Base-by-base conservation (phyloP, 176 grass and related monocot species). In the Carex myosuroides region DNA sequence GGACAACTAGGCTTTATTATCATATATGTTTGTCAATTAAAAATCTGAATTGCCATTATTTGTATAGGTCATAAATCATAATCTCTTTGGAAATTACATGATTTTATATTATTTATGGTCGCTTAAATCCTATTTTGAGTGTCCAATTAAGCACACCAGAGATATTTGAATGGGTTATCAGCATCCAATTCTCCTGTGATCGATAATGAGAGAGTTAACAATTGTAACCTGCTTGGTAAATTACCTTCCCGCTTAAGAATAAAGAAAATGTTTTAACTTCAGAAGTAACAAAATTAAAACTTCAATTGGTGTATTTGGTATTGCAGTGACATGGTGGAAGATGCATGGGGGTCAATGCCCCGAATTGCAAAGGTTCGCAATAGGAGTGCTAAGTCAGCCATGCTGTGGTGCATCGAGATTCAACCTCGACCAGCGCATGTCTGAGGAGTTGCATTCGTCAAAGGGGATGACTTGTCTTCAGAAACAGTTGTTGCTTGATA, bases 271-370 rank as follows among this genome's bases (percentile, higher is more conserved):
- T 41, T 17, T 41, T 8, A 6, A 70, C 16, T 70, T 70, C 17
- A n/a, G 35, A 70, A 42, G 17, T 39, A 18, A 55, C 0, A 55
- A 17, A 56, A 17, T 16, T 17, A 76, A 3, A 44, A 76, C 22
- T 54, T 76, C 13, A 29, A 55, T 56, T 77, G 22, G 22, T 18
- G 64, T 22, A 16, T 29, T 37, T 72, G 64, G 62, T 81, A 68
- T 71, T 74, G 70, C 80, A 98, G 95, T 87, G 17, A 8, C 26
- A 42, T 98, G 95, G 95, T 98, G 95, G 95, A 87, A 24, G 14
- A 54, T 77, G 26, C 59, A 93, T 14, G 95, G 91, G 39, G 42
- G 2, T 6, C 79, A 62, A 60, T 87, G 84, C 2, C 72, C 73
- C 1, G 86, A 90, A 5, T 82, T 98, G 46, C 89, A 89, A 50